Conservation (phyloP, 2,329 filamentous ascomycete species). For the Cytospora piceicola region DNA sequence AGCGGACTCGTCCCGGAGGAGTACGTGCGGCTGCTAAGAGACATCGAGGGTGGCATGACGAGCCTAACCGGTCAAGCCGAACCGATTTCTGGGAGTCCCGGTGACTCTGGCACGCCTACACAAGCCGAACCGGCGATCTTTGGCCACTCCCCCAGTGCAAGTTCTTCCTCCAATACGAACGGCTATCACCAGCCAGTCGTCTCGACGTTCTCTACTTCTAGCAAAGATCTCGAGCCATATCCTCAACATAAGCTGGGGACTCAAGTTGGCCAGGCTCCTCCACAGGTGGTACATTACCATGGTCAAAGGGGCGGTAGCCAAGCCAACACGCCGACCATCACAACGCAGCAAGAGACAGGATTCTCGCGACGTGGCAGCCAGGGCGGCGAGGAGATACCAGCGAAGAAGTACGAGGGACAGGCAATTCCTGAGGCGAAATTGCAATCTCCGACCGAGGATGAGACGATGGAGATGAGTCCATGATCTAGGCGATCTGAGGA, state of each 20-base stretch:
- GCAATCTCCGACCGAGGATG: conserved; percentile 37
- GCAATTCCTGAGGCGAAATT: conserved; percentile 45
- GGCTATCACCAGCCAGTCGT: conserved; percentile 71
- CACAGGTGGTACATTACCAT: conserved; percentile 70
- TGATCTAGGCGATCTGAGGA: conserved; percentile 7
- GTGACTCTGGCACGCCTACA: conserved; percentile 63
- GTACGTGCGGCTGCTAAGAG: conserved; percentile 88
- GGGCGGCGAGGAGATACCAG: conserved; percentile 40
- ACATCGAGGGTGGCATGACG: conserved; percentile 89
- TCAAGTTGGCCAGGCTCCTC: conserved; percentile 64
- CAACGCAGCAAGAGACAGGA: conserved; percentile 55
- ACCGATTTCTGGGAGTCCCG: conserved; percentile 57
- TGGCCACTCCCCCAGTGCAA: conserved; percentile 52
- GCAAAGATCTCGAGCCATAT: conserved; percentile 70
- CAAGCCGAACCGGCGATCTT: conserved; percentile 59
- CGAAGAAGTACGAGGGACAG: conserved; percentile 47
- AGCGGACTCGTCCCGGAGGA: conserved; percentile 95
- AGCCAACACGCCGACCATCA: conserved; percentile 64
- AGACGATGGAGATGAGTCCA: conserved; percentile 32
- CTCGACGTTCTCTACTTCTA: conserved; percentile 72
- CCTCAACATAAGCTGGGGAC: conserved; percentile 67
- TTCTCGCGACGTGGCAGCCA: conserved; percentile 54
- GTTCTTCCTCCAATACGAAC: conserved; percentile 50
- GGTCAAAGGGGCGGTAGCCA: conserved; percentile 70
- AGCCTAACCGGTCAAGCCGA: conserved; percentile 67